Evolutionary conservation across 768 basidiomycete species (phyloP).

Genomic region (Suillus discolor): DNA sequence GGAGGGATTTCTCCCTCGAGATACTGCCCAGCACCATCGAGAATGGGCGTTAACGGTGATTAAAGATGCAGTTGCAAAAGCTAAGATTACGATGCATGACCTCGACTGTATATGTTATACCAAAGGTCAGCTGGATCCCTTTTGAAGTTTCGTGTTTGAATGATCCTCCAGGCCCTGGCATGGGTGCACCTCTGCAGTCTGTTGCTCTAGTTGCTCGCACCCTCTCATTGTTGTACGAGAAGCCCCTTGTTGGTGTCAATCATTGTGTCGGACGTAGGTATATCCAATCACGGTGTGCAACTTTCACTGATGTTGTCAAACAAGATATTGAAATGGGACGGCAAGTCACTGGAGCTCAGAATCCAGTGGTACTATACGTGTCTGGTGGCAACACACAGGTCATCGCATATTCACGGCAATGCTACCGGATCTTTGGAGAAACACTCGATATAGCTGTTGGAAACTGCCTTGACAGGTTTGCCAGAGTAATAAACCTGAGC

Average conservation of each 20-base stretch:
- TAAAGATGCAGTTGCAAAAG: conserved; percentile 69
- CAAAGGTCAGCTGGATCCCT: conserved; percentile 65
- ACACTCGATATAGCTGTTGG: conserved; percentile 99
- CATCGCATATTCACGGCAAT: conserved; percentile 96
- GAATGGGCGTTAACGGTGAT: conserved; percentile 89
- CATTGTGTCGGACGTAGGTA: conserved; percentile 95
- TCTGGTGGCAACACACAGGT: conserved; percentile 99
- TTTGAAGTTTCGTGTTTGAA: background rate
- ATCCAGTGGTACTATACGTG: conserved; percentile 96
- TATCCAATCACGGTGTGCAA: background rate
- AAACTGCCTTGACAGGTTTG: conserved; percentile 97
- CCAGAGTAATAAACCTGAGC: conserved; percentile 88
- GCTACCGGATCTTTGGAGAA: conserved; percentile 98
- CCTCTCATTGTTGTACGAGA: conserved; percentile 81
- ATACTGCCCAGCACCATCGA: conserved; percentile 95
- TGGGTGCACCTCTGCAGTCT: conserved; percentile 96
- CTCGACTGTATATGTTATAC: conserved; percentile 97
- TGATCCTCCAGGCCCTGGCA: conserved; percentile 80
- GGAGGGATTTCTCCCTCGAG: conserved; percentile 94
- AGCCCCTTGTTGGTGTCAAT: conserved; percentile 97
- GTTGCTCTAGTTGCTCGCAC: conserved; percentile 94
- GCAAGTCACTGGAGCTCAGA: conserved; percentile 89
- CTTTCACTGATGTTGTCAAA: conserved; percentile 1
- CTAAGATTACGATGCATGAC: conserved; percentile 70
- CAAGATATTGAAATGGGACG: conserved; percentile 99